These are phyloP conservation scores for Millerago galiae DNA, from an alignment of 805 yeast genomes.

Conservation along the genomic window DNA sequence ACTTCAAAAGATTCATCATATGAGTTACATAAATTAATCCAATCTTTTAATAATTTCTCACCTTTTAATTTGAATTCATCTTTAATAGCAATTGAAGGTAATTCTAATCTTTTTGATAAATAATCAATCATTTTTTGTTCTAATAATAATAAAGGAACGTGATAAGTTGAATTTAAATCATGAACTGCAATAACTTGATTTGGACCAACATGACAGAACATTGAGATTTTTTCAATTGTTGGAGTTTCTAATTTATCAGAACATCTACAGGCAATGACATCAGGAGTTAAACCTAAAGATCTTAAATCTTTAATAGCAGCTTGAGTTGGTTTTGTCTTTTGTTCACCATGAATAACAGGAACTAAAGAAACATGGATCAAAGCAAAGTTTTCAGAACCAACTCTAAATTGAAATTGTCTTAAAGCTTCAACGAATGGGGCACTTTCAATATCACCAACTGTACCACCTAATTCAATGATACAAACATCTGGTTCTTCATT, in stretches of 20 bases:
- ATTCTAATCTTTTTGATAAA: constrained; percentile 59
- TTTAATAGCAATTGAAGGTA: constrained; percentile 42
- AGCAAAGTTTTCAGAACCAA: constrained; percentile 89
- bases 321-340: constrained; percentile 98
- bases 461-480: constrained; percentile 97
- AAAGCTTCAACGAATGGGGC: constrained; percentile 99
- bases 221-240: constrained; percentile 92
- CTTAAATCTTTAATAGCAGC: constrained; percentile 97
- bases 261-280: constrained; percentile 98
- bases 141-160: constrained; percentile 85
- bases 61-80: constrained; percentile 59
- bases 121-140: constrained; percentile 81
- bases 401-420: constrained; percentile 97
- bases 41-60: constrained; percentile 56
- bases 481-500: constrained; percentile 93
- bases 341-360: constrained; percentile 98
- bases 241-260: constrained; percentile 70
- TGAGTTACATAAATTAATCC: constrained; percentile 74
- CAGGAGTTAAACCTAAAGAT: constrained; percentile 90
- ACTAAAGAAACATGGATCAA: constrained; percentile 94
- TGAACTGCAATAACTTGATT: constrained; percentile 96
- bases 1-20: constrained; percentile 81
- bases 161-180: constrained; percentile 95
- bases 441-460: constrained; percentile 98
- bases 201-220: constrained; percentile 99